These are phyloP conservation scores for Saprolegnia parasitica DNA, from an alignment of 352 stramenopile genomes.

Conservation along the genomic window DNA sequence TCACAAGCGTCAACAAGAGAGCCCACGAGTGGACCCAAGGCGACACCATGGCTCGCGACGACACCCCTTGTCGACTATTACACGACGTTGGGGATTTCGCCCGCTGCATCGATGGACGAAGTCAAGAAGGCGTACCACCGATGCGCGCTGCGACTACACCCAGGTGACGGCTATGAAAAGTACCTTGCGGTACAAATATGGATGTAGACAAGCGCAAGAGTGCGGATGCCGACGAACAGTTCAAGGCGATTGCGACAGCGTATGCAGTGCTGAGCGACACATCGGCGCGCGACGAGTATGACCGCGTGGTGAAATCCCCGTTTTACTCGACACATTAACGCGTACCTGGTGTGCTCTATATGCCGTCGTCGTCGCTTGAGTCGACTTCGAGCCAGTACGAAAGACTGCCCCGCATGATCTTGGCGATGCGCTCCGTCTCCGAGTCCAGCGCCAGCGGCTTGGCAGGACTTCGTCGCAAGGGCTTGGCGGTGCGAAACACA, in stretches of 20 bases:
- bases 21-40: neutral
- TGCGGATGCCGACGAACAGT: conserved; percentile 7
- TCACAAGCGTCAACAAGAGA: neutral
- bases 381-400: conserved; percentile 16
- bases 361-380: conserved; percentile 25
- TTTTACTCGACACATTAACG: neutral
- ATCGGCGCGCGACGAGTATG: neutral
- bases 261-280: conserved; percentile 21
- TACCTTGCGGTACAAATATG: neutral
- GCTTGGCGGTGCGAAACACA: neutral
- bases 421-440: conserved; percentile 28
- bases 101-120: neutral
- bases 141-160: conserved; percentile 14
- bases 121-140: conserved; percentile 19
- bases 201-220: conserved; percentile 15
- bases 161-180: neutral
- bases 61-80: conserved; percentile 19
- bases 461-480: neutral
- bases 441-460: conserved; percentile 1
- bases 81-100: conserved; percentile 3
- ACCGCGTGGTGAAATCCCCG: conserved; percentile 5
- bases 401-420: conserved; percentile 22
- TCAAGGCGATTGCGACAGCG: conserved; percentile 17
- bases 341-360: neutral
- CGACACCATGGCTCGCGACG: neutral